Evolutionary conservation across 164 flowering plant species (phyloP), one percentile per base, ranked within the genome.

Genomic region (Stephania japonica): DNA sequence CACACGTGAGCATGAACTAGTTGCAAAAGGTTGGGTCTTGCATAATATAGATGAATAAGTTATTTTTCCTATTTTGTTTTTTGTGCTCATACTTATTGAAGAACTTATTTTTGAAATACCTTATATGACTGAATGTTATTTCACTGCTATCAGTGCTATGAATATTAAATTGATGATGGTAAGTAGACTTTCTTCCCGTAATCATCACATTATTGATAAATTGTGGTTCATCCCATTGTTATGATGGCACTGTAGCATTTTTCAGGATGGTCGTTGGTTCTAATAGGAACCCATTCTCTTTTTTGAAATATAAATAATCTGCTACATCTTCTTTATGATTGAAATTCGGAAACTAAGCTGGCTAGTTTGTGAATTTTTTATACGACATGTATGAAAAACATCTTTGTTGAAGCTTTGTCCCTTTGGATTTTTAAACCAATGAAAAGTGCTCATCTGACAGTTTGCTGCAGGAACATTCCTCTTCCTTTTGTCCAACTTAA

Each of bases 1-100:
- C 74, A 85, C 81, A 77, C 74, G 69, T 56, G 76, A 80, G 77
- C 79, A 83, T 41, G 72, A 73, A 50, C 79, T 73, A 47, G 75
- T 82, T 24, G 72, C 69, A 62, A 76, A 83, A 87, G 98, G 98
- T 90, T n/a, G 72, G 62, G 65, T 26, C 80, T 13, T 14, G 26
- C 65, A 50, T 42, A 26, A 43, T 50, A 10, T 27, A 25, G 12
- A 56, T n/a, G 47, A 53, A 26, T 19, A 32, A 32, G 38, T 32
- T 32, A 1, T 25, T 71, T 44, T 18, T 70, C 6, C 24, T 56
- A 13, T 73, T 61, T 38, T 43, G 19, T 73, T 24, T 38, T 43
- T 56, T 19, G n/a, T 56, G 9, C 26, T 41, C 65, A 18, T 25
- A 65, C 27, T 24, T 6, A 43, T 69, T 38, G 27, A 13, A 11